Percentiles rank a stretch among this genome's conserved stretches.
Evolutionary conservation across 176 grass and related monocot species (phyloP).

Genomic region (Elymus sibiricus): DNA sequence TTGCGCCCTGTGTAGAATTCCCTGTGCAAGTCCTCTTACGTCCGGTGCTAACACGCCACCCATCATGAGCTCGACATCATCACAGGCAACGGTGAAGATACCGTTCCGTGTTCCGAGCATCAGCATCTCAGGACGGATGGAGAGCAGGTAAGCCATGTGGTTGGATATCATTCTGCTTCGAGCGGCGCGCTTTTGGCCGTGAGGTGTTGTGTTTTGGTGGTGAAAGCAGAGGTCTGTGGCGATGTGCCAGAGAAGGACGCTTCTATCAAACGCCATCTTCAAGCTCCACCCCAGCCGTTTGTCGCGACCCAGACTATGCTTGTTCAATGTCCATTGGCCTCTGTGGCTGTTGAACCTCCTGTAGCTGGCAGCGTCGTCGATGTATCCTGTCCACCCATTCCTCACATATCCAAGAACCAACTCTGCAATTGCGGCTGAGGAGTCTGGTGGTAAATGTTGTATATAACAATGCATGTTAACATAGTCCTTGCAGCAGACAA

Average conservation of each 20-base stretch:
- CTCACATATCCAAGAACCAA: not conserved
- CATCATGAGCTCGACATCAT: not conserved
- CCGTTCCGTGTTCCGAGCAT: not conserved
- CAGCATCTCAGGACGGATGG: not conserved
- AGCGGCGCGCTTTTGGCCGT: not conserved
- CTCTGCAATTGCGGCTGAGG: accelerated
- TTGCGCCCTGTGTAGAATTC: not conserved
- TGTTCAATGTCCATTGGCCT: not conserved
- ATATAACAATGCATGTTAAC: not conserved
- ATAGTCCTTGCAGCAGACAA: not conserved
- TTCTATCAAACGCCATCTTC: not conserved
- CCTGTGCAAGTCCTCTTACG: not conserved
- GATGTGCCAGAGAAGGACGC: not conserved
- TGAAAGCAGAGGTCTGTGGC: not conserved
- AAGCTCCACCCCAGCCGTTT: not conserved
- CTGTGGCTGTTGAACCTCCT: not conserved
- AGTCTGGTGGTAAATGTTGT: not conserved
- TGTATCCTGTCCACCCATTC: not conserved
- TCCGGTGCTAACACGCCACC: not conserved
- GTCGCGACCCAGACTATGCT: too few relatives aligned
- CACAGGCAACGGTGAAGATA: not conserved
- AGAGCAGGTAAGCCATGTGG: not conserved
- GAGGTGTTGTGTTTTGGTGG: not conserved
- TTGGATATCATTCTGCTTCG: not conserved
- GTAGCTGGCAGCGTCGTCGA: not conserved